A percentile compares a stretch with the other conserved stretches of the same genome.
Conservation (phyloP, 805 yeast species). For the Jamesozyma piceae region DNA sequence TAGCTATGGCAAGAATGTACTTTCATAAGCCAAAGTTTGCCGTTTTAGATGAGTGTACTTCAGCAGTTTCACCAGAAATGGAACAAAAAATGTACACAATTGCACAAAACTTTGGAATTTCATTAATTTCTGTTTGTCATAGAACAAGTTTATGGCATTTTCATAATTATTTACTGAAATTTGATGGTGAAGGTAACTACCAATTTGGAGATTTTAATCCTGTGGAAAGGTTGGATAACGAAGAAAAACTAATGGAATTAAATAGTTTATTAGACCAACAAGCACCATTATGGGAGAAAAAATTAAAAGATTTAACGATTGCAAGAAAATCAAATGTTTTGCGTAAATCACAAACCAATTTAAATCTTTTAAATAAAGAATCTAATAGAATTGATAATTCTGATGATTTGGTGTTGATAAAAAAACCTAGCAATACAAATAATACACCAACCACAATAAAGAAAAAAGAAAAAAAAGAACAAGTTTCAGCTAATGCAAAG, state of each 20-base stretch:
- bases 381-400: background rate
- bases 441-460: background rate
- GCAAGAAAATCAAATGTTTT: slow-evolving; percentile 34
- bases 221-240: slow-evolving; percentile 57
- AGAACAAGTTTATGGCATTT: slow-evolving; percentile 88
- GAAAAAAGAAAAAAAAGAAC: background rate
- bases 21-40: slow-evolving; percentile 91
- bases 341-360: slow-evolving; percentile 25
- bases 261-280: slow-evolving; percentile 61
- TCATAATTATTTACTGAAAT: slow-evolving; percentile 72
- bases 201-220: slow-evolving; percentile 59
- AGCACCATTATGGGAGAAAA: slow-evolving; percentile 55
- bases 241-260: slow-evolving; percentile 63
- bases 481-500: background rate
- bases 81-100: slow-evolving; percentile 81
- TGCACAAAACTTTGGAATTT: slow-evolving; percentile 70
- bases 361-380: slow-evolving; percentile 6
- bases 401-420: background rate
- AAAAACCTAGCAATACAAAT: background rate
- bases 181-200: slow-evolving; percentile 76
- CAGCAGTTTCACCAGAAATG: slow-evolving; percentile 84
- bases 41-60: slow-evolving; percentile 90
- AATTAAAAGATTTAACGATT: slow-evolving; percentile 54
- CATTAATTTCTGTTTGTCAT: slow-evolving; percentile 84
- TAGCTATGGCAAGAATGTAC: slow-evolving; percentile 87